These are phyloP conservation scores for Tulasnella sp. DNA, from an alignment of 768 basidiomycete genomes.

Conservation along the genomic window DNA sequence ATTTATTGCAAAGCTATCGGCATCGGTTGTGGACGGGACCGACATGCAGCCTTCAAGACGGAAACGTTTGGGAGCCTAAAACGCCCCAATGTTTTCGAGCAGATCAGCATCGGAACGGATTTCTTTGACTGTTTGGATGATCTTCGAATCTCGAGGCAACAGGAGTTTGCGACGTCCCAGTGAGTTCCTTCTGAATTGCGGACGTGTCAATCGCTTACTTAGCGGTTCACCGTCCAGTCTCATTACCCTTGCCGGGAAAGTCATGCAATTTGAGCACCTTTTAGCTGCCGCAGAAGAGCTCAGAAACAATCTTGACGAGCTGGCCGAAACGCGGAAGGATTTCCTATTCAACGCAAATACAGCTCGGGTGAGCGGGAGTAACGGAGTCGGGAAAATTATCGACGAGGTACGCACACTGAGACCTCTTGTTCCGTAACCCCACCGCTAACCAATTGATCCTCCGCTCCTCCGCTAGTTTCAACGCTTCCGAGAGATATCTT, in stretches of 20 bases:
- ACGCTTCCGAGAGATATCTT: background rate
- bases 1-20: conserved; percentile 18
- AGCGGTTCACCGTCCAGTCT: background rate
- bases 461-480: background rate
- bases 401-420: conserved; percentile 14
- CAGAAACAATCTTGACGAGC: background rate
- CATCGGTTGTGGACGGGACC: conserved; percentile 14
- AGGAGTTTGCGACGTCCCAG: conserved; percentile 22
- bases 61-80: conserved; percentile 11
- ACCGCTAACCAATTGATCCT: too few species aligned
- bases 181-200: background rate
- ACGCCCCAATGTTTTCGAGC: background rate
- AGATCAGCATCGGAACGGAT: conserved; percentile 30
- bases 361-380: conserved; percentile 23
- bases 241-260: conserved; percentile 20
- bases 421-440: background rate
- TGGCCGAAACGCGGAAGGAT: conserved; percentile 15
- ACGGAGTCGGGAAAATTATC: conserved; percentile 9
- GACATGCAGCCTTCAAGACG: conserved; percentile 19
- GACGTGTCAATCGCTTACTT: background rate
- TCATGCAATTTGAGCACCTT: conserved; percentile 26
- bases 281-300: conserved; percentile 20
- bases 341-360: conserved; percentile 26
- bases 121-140: conserved; percentile 33
- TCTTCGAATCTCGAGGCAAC: conserved; percentile 23